Conservation (phyloP, 2,329 filamentous ascomycete genomes). For the Colletotrichum gloeosporioides region DNA sequence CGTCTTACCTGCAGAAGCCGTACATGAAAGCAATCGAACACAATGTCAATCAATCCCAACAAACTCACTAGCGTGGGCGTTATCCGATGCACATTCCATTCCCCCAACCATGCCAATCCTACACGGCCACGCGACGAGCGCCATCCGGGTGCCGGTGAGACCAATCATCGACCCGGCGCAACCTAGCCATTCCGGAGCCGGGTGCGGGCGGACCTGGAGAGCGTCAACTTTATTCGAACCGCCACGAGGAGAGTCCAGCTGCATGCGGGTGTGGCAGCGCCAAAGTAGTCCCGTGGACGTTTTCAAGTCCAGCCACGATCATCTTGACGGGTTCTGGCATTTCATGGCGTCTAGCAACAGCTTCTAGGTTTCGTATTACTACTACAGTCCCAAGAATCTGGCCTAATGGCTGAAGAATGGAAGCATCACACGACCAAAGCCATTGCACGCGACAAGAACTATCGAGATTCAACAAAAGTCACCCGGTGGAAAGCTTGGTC, state of each 20-base stretch:
- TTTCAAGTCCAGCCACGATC: background rate
- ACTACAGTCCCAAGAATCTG: background rate
- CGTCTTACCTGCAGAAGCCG: background rate
- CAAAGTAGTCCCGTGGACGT: background rate
- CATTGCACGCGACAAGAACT: background rate
- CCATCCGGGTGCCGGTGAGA: background rate
- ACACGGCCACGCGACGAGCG: background rate
- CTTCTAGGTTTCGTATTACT: background rate
- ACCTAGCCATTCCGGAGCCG: background rate
- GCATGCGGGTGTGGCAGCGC: background rate
- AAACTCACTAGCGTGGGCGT: background rate
- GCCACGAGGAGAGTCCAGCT: background rate
- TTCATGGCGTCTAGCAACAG: background rate
- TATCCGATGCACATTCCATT: background rate
- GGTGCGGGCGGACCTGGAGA: background rate
- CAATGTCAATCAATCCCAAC: background rate
- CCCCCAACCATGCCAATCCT: background rate
- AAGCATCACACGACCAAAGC: background rate
- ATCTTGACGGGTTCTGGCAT: background rate
- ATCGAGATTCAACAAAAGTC: background rate
- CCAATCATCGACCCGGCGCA: background rate
- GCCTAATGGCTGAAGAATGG: background rate
- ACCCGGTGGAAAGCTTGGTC: background rate
- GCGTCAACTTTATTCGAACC: slow-evolving; percentile 11
- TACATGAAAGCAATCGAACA: background rate